These are phyloP conservation scores for Xylaria curta DNA, from an alignment of 495 filamentous ascomycete species.

Conservation along the genomic window DNA sequence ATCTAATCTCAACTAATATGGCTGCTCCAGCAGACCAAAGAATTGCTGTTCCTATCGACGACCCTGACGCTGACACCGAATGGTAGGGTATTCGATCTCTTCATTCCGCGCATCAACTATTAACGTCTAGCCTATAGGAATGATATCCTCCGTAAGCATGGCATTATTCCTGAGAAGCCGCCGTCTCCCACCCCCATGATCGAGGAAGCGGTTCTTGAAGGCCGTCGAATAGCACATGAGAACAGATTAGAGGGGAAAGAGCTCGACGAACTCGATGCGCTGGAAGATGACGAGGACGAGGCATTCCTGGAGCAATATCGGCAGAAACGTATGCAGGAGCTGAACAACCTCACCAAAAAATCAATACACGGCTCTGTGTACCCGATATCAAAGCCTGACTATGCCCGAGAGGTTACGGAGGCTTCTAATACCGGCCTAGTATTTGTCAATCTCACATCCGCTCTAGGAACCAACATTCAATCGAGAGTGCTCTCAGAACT, in stretches of 20 bases:
- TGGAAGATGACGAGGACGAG: constrained; percentile 94
- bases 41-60: constrained; percentile 81
- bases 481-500: constrained; percentile 80
- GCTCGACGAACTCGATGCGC: constrained; percentile 86
- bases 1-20: constrained; percentile 56
- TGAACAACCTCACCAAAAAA: constrained; percentile 73
- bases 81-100: constrained; percentile 62
- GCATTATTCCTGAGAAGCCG: constrained; percentile 93
- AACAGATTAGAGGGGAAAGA: constrained; percentile 93
- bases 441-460: constrained; percentile 84
- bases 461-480: constrained; percentile 77
- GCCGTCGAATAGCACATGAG: constrained; percentile 78
- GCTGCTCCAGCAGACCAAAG: constrained; percentile 71
- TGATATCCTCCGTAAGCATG: constrained; percentile 96
- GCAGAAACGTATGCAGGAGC: constrained; percentile 81
- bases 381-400: constrained; percentile 92
- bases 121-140: constrained; percentile 68
- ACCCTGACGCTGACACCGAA: constrained; percentile 97
- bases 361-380: constrained; percentile 88
- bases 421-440: constrained; percentile 76
- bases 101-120: constrained; percentile 26
- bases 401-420: constrained; percentile 89
- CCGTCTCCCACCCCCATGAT: constrained; percentile 93
- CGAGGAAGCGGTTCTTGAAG: constrained; percentile 90
- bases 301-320: constrained; percentile 86